These are phyloP conservation scores for Rhodamnia argentea DNA, from an alignment of 345 rosid genomes.

Conservation along the genomic window DNA sequence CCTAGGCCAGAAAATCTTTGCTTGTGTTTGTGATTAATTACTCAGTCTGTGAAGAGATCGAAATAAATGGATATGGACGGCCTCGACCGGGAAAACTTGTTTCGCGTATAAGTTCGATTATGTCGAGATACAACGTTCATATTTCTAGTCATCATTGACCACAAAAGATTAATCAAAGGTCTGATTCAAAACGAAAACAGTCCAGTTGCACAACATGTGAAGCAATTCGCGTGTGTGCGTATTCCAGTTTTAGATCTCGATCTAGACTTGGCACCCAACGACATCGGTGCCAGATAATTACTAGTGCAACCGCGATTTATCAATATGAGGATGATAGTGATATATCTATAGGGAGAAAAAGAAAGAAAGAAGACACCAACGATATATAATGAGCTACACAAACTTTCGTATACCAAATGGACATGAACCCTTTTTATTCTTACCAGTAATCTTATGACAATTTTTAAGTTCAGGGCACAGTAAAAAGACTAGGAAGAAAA, in stretches of 20 bases:
- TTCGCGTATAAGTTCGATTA: not conserved
- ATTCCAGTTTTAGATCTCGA: no score
- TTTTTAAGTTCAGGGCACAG: not conserved
- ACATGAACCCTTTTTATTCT: not conserved
- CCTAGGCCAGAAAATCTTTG: not conserved
- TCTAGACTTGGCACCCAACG: not conserved
- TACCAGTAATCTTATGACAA: not conserved
- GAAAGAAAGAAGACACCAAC: not conserved
- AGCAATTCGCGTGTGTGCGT: not conserved
- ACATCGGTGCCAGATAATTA: not conserved
- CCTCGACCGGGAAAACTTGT: not conserved
- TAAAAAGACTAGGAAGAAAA: not conserved
- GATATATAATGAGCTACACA: not conserved
- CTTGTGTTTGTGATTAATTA: not conserved
- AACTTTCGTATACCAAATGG: not conserved
- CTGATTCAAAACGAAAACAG: not conserved
- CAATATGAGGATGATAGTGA: not conserved
- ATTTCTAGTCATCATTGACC: not conserved
- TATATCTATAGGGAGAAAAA: not conserved
- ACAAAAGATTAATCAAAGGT: not conserved
- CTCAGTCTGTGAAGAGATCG: not conserved
- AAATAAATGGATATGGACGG: not conserved
- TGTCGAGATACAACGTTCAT: not conserved
- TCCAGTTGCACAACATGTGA: not conserved
- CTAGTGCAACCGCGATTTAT: not conserved